Conservation (phyloP, 495 filamentous ascomycete species). For the Penicillium macrosclerotiorum region DNA sequence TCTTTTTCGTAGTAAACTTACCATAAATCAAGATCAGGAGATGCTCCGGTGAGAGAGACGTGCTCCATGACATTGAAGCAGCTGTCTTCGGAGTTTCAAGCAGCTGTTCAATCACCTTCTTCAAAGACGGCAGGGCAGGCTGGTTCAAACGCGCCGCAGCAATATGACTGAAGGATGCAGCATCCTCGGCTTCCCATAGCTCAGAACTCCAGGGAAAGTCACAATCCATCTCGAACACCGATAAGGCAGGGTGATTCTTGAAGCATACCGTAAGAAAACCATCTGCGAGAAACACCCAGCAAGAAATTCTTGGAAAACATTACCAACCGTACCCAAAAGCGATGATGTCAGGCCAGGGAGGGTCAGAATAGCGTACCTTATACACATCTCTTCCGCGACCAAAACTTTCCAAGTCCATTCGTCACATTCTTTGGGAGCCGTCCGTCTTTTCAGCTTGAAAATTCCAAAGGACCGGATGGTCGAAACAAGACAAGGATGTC, state of each 20-base stretch:
- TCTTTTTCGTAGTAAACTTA: constrained; percentile 16
- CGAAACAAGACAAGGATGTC: constrained; percentile 39
- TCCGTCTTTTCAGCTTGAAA: constrained; percentile 26
- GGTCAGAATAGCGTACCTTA: constrained; percentile 20
- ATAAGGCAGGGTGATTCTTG: constrained; percentile 35
- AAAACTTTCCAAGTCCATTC: constrained; percentile 26
- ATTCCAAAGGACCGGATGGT: constrained; percentile 33
- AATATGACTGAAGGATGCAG: constrained; percentile 27
- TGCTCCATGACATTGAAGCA: constrained; percentile 21
- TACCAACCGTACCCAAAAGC: background rate
- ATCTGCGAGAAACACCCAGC: constrained; percentile 38
- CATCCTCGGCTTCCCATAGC: constrained; percentile 37
- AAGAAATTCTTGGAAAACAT: constrained; percentile 24
- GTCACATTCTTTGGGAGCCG: constrained; percentile 16
- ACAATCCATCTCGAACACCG: constrained; percentile 39
- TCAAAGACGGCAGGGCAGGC: constrained; percentile 23
- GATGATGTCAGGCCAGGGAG: background rate
- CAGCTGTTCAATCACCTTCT: constrained; percentile 24
- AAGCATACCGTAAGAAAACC: constrained; percentile 42
- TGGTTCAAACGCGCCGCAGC: constrained; percentile 8
- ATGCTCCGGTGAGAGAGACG: constrained; percentile 32
- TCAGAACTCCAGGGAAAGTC: constrained; percentile 36
- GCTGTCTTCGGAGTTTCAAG: constrained; percentile 18
- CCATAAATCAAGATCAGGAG: constrained; percentile 38
- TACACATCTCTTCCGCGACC: constrained; percentile 35